These are phyloP conservation scores for Combretum micranthum DNA, from an alignment of 345 rosid genomes.

Conservation along the genomic window DNA sequence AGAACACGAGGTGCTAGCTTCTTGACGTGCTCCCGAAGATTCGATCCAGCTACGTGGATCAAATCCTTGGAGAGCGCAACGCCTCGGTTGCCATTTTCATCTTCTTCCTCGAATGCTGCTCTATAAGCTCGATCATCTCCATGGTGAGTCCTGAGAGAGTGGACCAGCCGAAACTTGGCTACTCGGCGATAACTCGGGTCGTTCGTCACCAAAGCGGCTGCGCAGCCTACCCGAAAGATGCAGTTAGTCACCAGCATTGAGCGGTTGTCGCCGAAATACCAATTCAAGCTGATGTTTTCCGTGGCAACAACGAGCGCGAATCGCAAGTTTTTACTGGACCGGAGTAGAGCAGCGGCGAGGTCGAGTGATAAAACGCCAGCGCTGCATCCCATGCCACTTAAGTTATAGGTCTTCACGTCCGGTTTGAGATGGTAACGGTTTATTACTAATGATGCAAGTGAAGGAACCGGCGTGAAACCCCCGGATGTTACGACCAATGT, in stretches of 20 bases:
- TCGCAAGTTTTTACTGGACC: neutral
- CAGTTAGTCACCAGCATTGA: constrained; percentile 23
- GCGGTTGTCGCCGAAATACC: constrained; percentile 18
- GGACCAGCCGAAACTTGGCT: constrained; percentile 10
- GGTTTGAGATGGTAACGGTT: constrained; percentile 12
- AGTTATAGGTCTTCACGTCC: constrained; percentile 15
- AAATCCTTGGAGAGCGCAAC: constrained; percentile 16
- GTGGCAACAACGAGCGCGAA: constrained; percentile 16
- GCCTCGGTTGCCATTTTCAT: constrained; percentile 12
- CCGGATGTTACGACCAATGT: constrained; percentile 14
- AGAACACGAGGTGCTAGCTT: constrained; percentile 16
- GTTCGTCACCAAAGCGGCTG: constrained; percentile 11
- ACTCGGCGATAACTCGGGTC: constrained; percentile 7
- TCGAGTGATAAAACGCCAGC: constrained; percentile 15
- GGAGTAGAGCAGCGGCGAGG: constrained; percentile 11
- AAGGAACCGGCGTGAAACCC: constrained; percentile 14
- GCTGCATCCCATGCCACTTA: constrained; percentile 24
- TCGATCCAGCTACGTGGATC: constrained; percentile 8
- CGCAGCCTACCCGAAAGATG: constrained; percentile 19
- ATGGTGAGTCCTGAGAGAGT: constrained; percentile 17
- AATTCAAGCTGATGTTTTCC: constrained; percentile 17
- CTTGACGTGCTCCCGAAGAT: constrained; percentile 13
- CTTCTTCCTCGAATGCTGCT: constrained; percentile 20
- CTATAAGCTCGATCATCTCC: constrained; percentile 18
- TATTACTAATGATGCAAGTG: constrained; percentile 13